A percentile compares a stretch with the other conserved stretches of the same genome.
Evolutionary conservation across 768 basidiomycete species (phyloP).

Genomic region (Cystobasidium tubakii): DNA sequence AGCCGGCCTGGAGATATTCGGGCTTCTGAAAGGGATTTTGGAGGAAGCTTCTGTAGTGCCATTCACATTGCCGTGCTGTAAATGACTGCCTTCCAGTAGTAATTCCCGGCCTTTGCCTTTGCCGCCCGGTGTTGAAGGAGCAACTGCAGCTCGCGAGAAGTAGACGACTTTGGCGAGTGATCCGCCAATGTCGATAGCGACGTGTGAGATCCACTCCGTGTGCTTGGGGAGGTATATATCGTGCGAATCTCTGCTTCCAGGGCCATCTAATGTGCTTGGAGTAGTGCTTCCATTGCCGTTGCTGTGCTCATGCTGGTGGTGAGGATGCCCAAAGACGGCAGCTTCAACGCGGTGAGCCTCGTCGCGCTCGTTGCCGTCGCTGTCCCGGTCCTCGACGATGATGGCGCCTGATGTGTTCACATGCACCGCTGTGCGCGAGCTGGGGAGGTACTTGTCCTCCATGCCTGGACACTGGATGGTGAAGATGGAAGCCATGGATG

Average conservation of each 20-base stretch:
- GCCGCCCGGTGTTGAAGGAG: slow-evolving; percentile 20
- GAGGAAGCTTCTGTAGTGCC: neutral
- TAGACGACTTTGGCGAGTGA: slow-evolving; percentile 97
- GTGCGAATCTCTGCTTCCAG: slow-evolving; percentile 63
- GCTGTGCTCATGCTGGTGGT: slow-evolving; percentile 15
- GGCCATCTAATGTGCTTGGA: neutral
- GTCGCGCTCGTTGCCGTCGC: neutral
- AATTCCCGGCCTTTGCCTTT: slow-evolving; percentile 35
- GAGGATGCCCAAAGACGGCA: neutral
- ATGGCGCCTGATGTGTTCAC: slow-evolving; percentile 91
- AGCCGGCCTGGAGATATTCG: slow-evolving; percentile 28
- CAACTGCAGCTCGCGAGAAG: slow-evolving; percentile 63
- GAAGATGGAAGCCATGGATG: neutral
- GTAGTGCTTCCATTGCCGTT: slow-evolving; percentile 54
- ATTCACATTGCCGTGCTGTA: neutral
- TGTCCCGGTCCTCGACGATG: slow-evolving; percentile 73
- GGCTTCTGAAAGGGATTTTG: slow-evolving; percentile 9
- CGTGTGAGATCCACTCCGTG: slow-evolving; percentile 94
- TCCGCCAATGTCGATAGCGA: slow-evolving; percentile 95
- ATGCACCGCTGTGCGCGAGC: slow-evolving; percentile 61
- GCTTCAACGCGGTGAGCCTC: neutral
- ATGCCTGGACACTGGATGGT: neutral
- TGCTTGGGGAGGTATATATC: slow-evolving; percentile 97
- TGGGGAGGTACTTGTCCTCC: slow-evolving; percentile 33
- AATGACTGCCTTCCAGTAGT: neutral